These are phyloP conservation scores for Graphium sp. DNA, from an alignment of 2,329 filamentous ascomycete species.

Conservation along the genomic window DNA sequence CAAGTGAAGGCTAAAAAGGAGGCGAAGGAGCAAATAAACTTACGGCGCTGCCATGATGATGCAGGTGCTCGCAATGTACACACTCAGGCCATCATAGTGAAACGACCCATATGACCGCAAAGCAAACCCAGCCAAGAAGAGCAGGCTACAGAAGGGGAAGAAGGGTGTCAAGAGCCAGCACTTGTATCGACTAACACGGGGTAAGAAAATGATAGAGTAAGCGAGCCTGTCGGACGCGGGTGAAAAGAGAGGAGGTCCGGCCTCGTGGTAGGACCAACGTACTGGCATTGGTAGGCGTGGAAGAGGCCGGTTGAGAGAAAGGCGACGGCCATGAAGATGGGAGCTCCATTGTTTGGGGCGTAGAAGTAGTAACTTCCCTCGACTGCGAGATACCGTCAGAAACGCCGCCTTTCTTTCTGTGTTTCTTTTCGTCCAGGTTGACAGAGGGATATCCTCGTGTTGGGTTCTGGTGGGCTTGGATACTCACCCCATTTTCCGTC, in stretches of 20 bases:
- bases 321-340: conserved; percentile 25
- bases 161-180: conserved; percentile 37
- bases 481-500: conserved; percentile 15
- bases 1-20: neutral
- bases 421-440: neutral
- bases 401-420: neutral
- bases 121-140: conserved; percentile 40
- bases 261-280: conserved; percentile 10
- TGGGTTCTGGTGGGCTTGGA: neutral
- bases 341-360: conserved; percentile 26
- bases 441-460: too few relatives aligned
- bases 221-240: neutral
- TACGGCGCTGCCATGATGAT: conserved; percentile 17
- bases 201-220: neutral
- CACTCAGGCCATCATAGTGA: conserved; percentile 13
- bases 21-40: conserved; percentile 4
- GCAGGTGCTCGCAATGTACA: conserved; percentile 16
- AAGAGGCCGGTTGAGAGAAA: conserved; percentile 18
- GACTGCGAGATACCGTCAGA: conserved; percentile 9
- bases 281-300: conserved; percentile 29
- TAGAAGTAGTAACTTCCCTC: conserved; percentile 26
- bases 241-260: neutral
- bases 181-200: conserved; percentile 27
- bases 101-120: conserved; percentile 17
- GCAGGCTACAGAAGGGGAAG: conserved; percentile 32